Evolutionary conservation across 78 protist genomes (phyloP), one percentile per base, ranked within the genome.

Genomic region (Monosiga brevicollis): DNA sequence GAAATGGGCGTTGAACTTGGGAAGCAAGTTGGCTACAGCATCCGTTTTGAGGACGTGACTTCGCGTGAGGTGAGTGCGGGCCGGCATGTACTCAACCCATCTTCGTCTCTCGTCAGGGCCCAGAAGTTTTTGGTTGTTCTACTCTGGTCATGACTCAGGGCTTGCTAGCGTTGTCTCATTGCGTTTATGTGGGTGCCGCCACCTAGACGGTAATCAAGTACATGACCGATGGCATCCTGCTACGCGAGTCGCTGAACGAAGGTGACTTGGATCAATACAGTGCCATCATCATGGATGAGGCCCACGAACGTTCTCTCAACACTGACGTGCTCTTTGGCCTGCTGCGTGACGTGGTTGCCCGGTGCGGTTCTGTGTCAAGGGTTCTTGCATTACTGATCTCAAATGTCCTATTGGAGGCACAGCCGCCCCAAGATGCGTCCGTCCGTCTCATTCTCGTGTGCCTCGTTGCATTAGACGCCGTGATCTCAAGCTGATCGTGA

Each of bases 221-320:
- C 87, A 96, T 97, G 99, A 97, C 99, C 0, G 99, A 97, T 81
- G 99, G 99, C 83, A 90, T 97, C 3, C 83, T 98, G 10, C 88
- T 98, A 39, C 80, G 98, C 24, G 99, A 97, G 78, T 70, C 92
- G 10, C 76, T 96, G 85, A 6, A 74, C 38, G 98, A 95, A 20
- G 79, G 87, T 2, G 88, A 86, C 42, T 76, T 98, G 29, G 94
- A 90, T 24, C 80, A 91, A 75, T 96, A 97, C 88, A 42, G 86
- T 20, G 91, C 83, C 26, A 81, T 97, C 11, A 81, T 97, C 36
- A 92, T 97, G 97, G 99, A 97, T 92, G 99, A 98, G 83, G 99
- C 99, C 1, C 99, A 97, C 86, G 99, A 98, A 86, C 92, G 99
- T 32, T 90, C 98, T 1, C 89, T 98, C 36, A 88, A 98, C 91